A percentile compares a stretch with the other conserved stretches of the same genome.
phyloP scores from a whole-genome alignment of 2,329 filamentous ascomycete genomes.

The Cryphonectria carpinicola region DNA sequence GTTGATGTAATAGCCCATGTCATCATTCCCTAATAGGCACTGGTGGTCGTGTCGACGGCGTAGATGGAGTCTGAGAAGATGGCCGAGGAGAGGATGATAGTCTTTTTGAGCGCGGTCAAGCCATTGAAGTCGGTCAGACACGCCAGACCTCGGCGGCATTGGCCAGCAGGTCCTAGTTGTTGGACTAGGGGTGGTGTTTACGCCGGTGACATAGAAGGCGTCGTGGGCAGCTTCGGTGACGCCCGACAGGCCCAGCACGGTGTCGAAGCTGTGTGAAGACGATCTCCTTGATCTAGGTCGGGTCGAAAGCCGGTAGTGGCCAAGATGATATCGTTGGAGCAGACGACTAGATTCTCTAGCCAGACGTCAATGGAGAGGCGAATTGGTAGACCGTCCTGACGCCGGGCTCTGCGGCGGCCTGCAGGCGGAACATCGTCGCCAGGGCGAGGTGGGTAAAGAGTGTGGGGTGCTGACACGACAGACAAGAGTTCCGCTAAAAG shows the following conservation, averaged over 20 bases:
- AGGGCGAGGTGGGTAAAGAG: neutral
- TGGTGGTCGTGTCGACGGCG: neutral
- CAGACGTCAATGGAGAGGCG: slow-evolving; percentile 1
- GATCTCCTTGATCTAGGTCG: neutral
- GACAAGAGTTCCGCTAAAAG: neutral
- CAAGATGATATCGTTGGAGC: neutral
- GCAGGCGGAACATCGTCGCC: neutral
- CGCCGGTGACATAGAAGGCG: slow-evolving; percentile 4
- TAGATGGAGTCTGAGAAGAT: slow-evolving; percentile 1
- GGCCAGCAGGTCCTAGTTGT: neutral
- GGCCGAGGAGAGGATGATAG: slow-evolving; percentile 2
- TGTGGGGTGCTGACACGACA: neutral
- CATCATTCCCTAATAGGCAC: neutral
- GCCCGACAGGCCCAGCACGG: neutral
- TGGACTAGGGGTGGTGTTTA: neutral
- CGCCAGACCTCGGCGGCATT: neutral
- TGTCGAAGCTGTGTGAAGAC: neutral
- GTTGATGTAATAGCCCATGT: neutral
- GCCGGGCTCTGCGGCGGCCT: neutral
- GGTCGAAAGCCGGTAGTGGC: neutral
- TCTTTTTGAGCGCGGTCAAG: neutral
- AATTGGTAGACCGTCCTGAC: slow-evolving; percentile 2
- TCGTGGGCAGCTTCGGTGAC: slow-evolving; percentile 8
- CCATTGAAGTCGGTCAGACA: slow-evolving; percentile 10
- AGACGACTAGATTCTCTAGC: neutral